Percentiles rank a stretch among this genome's conserved stretches.
Evolutionary conservation across 108 stramenopile species (phyloP).

Genomic region (Cyclostephanos invisitatus): DNA sequence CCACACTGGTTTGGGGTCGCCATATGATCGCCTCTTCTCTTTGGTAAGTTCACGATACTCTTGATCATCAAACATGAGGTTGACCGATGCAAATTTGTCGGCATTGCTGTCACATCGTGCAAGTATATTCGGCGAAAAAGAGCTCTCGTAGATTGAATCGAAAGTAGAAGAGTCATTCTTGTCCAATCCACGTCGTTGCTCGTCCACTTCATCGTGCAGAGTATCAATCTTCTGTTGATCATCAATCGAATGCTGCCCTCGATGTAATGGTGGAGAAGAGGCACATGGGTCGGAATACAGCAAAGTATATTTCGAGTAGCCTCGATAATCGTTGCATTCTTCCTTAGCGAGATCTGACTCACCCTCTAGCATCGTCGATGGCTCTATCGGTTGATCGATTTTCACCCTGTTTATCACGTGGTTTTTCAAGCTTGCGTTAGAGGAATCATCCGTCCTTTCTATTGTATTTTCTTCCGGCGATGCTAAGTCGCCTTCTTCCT

Average conservation of each 20-base stretch:
- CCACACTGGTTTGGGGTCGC: constrained; percentile 32
- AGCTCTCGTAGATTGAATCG: background rate
- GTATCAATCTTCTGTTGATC: background rate
- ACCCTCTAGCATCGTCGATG: background rate
- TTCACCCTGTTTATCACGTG: background rate
- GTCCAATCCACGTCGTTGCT: background rate
- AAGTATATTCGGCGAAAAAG: background rate
- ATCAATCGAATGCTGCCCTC: background rate
- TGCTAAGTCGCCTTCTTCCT: background rate
- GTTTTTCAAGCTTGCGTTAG: background rate
- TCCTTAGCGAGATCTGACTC: background rate
- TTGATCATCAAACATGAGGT: constrained; percentile 1
- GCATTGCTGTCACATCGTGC: background rate
- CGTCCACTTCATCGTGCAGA: background rate
- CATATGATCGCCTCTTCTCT: constrained; percentile 37
- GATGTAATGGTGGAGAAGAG: background rate
- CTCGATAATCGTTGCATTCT: background rate
- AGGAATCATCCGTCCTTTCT: background rate
- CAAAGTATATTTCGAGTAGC: background rate
- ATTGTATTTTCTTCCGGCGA: background rate
- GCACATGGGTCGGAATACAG: background rate
- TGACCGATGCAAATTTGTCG: background rate
- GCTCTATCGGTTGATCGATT: background rate
- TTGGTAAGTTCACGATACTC: background rate
- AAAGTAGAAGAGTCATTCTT: background rate